Evolutionary conservation across 1,284 basidiomycete genomes (phyloP).

Genomic region (Ganoderma boninense): DNA sequence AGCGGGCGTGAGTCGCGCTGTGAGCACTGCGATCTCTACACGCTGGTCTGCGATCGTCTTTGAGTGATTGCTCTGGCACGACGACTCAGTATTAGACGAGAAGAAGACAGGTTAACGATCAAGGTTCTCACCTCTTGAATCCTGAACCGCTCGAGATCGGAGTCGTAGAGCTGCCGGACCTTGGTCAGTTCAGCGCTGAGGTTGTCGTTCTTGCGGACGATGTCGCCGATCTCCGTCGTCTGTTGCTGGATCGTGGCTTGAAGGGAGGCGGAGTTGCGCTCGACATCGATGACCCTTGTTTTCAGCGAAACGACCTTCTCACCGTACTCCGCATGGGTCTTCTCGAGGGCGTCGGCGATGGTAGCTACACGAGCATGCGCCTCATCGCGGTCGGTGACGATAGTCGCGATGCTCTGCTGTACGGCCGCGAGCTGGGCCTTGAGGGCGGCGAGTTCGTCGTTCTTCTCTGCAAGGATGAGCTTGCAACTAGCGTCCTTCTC

Average conservation of each 20-base stretch:
- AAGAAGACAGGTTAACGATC: too few species aligned
- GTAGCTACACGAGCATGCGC: neutral
- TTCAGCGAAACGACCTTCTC: neutral
- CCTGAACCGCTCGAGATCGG: neutral
- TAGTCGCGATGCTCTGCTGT: neutral
- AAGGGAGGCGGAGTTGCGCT: neutral
- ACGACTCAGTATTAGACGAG: neutral
- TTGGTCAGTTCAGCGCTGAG: neutral
- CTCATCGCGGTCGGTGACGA: neutral
- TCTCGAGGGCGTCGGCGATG: neutral
- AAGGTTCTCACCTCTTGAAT: neutral
- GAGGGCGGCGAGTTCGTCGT: neutral
- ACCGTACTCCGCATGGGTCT: neutral
- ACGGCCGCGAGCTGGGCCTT: neutral
- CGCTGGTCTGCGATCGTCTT: neutral
- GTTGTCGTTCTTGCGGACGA: neutral
- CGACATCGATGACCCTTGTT: too few species aligned
- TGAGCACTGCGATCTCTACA: neutral
- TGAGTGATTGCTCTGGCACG: neutral
- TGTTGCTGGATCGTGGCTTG: neutral
- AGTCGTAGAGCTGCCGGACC: neutral
- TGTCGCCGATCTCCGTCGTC: neutral
- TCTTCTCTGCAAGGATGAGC: neutral
- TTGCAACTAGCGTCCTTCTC: neutral
- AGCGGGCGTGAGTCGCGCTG: neutral